Evolutionary conservation across 1,284 basidiomycete genomes (phyloP).

Genomic region (Butyriboletus appendiculatus): DNA sequence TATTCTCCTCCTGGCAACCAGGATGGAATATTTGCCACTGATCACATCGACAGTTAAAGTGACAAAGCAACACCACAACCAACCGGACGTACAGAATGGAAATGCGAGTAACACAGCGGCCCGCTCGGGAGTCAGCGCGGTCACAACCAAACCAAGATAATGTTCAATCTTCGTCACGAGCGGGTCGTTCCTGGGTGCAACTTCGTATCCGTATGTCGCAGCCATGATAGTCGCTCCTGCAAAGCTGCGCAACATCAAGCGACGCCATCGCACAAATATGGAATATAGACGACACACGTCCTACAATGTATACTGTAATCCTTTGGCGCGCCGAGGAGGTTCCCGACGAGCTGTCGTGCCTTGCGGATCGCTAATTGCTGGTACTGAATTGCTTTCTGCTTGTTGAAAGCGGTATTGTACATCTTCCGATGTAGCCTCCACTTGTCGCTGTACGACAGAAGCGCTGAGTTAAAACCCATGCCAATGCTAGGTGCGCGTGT

Average conservation of each 20-base stretch:
- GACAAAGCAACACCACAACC: conserved; percentile 14
- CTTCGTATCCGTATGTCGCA: conserved; percentile 29
- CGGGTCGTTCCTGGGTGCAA: conserved; percentile 22
- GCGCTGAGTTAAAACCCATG: conserved; percentile 30
- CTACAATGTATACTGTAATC: conserved; percentile 17
- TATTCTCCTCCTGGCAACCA: conserved; percentile 41
- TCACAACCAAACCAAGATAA: conserved; percentile 11
- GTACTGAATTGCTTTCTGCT: conserved; percentile 11
- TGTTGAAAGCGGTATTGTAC: conserved; percentile 22
- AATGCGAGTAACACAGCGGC: conserved; percentile 23
- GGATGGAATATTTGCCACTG: conserved; percentile 35
- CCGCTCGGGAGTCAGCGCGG: conserved; percentile 25
- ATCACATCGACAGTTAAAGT: conserved; percentile 14
- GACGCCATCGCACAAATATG: not conserved
- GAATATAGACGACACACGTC: conserved; percentile 18
- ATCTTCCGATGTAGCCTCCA: conserved; percentile 32
- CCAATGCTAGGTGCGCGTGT: conserved; percentile 28
- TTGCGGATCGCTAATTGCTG: conserved; percentile 20
- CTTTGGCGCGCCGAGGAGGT: conserved; percentile 22
- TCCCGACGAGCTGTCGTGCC: conserved; percentile 24
- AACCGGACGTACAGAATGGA: conserved; percentile 25
- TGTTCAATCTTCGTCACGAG: conserved; percentile 26
- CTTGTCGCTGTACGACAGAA: conserved; percentile 27
- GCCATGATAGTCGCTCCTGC: conserved; percentile 28
- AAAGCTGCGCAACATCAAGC: conserved; percentile 18